Percentiles rank a stretch among this genome's conserved stretches.
Conservation (phyloP, 2,329 filamentous ascomycete species). For the Talaromyces amestolkiae region DNA sequence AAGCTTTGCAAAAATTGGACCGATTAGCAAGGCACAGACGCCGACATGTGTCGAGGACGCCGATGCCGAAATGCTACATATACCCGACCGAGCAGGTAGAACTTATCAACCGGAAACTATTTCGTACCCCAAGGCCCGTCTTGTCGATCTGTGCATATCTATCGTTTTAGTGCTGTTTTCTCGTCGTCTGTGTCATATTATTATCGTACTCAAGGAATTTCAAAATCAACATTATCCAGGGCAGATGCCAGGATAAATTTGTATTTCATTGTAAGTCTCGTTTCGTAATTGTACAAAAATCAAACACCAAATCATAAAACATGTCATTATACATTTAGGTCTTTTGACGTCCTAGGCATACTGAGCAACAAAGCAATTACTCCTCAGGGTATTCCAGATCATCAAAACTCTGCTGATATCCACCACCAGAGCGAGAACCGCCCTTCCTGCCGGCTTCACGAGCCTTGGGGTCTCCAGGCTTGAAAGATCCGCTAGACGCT, state of each 20-base stretch:
- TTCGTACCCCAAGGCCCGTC: no score
- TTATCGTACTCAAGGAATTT: no score
- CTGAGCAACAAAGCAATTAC: background rate
- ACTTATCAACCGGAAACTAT: no score
- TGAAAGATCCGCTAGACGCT: conserved; percentile 22
- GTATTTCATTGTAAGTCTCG: background rate
- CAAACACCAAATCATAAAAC: background rate
- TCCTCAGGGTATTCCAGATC: background rate
- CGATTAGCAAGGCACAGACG: no score
- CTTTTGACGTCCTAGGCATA: background rate
- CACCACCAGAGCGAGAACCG: background rate
- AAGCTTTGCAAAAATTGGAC: no score
- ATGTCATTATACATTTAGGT: background rate
- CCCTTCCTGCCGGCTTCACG: conserved; percentile 23
- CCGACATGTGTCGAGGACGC: no score
- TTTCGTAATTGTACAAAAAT: background rate
- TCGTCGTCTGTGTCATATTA: no score
- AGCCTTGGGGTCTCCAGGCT: conserved; percentile 21
- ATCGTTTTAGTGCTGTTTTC: no score
- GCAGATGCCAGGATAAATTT: background rate
- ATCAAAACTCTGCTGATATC: background rate
- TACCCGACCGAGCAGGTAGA: no score
- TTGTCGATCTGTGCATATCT: no score
- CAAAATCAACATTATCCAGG: background rate
- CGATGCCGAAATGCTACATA: no score